These are phyloP conservation scores for Gardenia jasminoides DNA, from an alignment of 257 asterid genomes.

Conservation along the genomic window DNA sequence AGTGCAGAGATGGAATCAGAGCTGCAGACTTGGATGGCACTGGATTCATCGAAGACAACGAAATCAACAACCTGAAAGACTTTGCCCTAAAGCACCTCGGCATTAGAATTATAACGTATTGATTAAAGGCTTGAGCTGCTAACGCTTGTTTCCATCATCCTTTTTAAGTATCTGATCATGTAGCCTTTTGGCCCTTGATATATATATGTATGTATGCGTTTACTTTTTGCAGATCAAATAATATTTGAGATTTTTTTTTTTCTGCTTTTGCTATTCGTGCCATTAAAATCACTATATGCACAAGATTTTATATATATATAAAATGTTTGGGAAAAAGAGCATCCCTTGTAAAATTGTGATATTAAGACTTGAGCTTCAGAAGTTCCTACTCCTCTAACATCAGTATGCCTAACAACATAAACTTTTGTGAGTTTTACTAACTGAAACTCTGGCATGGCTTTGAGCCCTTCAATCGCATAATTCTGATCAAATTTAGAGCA, in stretches of 20 bases:
- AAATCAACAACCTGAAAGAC: conserved; percentile 29
- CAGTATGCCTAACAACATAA: too few relatives aligned
- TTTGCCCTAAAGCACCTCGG: conserved; percentile 39
- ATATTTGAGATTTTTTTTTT: neutral
- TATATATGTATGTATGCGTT: neutral
- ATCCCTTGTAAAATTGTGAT: too few relatives aligned
- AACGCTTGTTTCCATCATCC: neutral
- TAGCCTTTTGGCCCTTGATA: neutral
- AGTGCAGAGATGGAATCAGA: conserved; percentile 30
- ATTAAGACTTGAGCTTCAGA: too few relatives aligned
- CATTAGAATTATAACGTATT: conserved; percentile 17
- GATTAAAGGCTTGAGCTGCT: neutral
- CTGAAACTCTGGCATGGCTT: too few relatives aligned
- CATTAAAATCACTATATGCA: too few relatives aligned
- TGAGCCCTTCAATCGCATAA: neutral
- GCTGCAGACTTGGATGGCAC: conserved; percentile 26
- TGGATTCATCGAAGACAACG: conserved; percentile 40
- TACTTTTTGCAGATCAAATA: neutral
- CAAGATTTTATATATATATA: too few relatives aligned
- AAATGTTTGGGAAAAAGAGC: too few relatives aligned
- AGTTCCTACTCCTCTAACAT: too few relatives aligned
- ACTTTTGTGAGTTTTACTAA: too few relatives aligned
- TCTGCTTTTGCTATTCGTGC: neutral
- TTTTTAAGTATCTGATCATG: neutral
- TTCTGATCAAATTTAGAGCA: too few relatives aligned